These are phyloP conservation scores for Scopulariopsis brevicaulis DNA, from an alignment of 2,329 filamentous ascomycete species.

Conservation along the genomic window DNA sequence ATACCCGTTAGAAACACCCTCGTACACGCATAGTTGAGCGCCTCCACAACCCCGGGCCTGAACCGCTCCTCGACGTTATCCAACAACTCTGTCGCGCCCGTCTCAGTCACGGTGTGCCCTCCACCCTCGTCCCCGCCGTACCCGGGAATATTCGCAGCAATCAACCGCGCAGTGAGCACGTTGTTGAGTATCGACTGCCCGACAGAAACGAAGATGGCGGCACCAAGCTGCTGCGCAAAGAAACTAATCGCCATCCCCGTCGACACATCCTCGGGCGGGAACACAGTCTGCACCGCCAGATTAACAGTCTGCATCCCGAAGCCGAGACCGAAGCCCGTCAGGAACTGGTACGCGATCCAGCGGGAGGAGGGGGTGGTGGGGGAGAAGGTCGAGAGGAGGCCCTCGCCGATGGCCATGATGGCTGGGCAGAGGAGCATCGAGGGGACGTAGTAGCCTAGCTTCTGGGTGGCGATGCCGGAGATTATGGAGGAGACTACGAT, in stretches of 20 bases:
- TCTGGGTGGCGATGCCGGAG: conserved; percentile 35
- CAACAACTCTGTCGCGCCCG: conserved; percentile 50
- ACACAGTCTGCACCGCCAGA: conserved; percentile 44
- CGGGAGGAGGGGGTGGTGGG: conserved; percentile 31
- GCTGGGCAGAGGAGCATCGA: conserved; percentile 40
- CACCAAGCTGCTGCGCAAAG: conserved; percentile 48
- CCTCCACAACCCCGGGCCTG: conserved; percentile 40
- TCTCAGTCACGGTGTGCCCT: conserved; percentile 25
- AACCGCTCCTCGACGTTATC: conserved; percentile 35
- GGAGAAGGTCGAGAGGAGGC: conserved; percentile 44
- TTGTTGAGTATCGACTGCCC: conserved; percentile 42
- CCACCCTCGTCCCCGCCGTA: conserved; percentile 24
- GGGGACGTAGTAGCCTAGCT: conserved; percentile 48
- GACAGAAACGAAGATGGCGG: conserved; percentile 45
- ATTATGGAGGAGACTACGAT: conserved; percentile 39
- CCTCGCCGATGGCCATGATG: conserved; percentile 39
- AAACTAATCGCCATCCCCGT: conserved; percentile 44
- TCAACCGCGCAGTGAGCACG: conserved; percentile 25
- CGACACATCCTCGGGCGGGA: conserved; percentile 38
- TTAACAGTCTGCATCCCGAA: conserved; percentile 45
- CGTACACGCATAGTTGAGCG: conserved; percentile 55
- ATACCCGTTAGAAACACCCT: conserved; percentile 52
- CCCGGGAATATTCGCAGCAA: conserved; percentile 21
- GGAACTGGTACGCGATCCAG: conserved; percentile 50
- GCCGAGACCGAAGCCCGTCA: conserved; percentile 47